Conservation (phyloP, 768 basidiomycete genomes). For the Gloeophyllum trabeum region DNA sequence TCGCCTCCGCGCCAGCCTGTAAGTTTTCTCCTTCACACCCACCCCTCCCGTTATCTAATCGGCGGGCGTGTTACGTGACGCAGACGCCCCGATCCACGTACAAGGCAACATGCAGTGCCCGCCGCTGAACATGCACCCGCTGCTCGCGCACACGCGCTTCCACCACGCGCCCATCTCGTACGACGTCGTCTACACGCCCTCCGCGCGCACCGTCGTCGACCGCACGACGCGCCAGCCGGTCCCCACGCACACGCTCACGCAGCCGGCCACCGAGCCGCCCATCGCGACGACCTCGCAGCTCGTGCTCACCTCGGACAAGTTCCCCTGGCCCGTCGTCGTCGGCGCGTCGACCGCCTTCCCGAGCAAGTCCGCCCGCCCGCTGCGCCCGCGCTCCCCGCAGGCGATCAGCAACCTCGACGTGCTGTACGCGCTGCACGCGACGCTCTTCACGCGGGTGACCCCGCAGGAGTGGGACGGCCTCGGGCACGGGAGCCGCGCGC, state of each 20-base stretch:
- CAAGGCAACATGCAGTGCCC: conserved; percentile 17
- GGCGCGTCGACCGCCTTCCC: conserved; percentile 17
- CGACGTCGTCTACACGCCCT: conserved; percentile 45
- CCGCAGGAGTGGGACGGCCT: conserved; percentile 55
- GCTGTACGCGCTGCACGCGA: conserved; percentile 45
- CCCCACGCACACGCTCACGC: conserved; percentile 40
- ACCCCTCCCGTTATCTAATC: background rate
- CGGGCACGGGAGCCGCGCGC: conserved; percentile 40
- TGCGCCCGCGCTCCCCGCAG: conserved; percentile 5
- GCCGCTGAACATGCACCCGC: conserved; percentile 48
- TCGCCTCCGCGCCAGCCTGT: conserved; percentile 31
- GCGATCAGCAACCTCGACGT: conserved; percentile 54
- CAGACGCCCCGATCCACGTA: background rate
- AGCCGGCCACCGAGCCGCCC: conserved; percentile 57
- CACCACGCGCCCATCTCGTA: conserved; percentile 54
- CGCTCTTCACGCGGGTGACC: conserved; percentile 44
- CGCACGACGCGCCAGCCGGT: conserved; percentile 41
- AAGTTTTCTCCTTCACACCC: conserved; percentile 12
- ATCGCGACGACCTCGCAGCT: conserved; percentile 31
- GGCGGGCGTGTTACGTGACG: background rate
- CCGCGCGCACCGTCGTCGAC: conserved; percentile 45
- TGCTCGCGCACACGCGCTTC: conserved; percentile 43
- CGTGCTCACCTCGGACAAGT: conserved; percentile 40
- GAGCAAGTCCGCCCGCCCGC: conserved; percentile 17
- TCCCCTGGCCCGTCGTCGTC: conserved; percentile 53